Evolutionary conservation across 176 grass and related monocot species (phyloP).

Genomic region (Melocanna baccifera): DNA sequence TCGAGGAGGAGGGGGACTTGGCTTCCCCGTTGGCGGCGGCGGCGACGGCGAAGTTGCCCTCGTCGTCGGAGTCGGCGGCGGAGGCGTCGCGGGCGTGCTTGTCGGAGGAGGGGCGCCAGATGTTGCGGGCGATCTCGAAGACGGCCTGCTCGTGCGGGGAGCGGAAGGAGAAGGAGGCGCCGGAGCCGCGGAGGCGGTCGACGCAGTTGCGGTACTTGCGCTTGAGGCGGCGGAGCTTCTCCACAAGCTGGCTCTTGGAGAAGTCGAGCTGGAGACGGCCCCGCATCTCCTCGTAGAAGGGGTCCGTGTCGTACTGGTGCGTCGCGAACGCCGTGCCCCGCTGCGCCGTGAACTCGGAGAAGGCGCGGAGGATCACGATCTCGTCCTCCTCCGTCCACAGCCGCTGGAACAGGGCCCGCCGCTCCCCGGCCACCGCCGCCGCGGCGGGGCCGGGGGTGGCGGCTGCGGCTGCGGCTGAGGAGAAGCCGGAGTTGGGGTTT

Average conservation of each 20-base stretch:
- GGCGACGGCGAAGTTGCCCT: constrained; percentile 9
- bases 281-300: constrained; percentile 99
- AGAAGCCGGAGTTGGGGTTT: constrained; percentile 30
- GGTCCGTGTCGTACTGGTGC: constrained; percentile 92
- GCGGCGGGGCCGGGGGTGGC: not conserved
- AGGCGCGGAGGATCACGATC: constrained; percentile 78
- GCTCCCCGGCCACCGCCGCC: constrained; percentile 25
- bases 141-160: constrained; percentile 79
- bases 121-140: constrained; percentile 81
- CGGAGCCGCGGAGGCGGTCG: constrained; percentile 59
- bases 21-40: constrained; percentile 21
- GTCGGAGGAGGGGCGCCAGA: constrained; percentile 67
- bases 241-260: constrained; percentile 96
- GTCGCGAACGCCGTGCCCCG: constrained; percentile 84
- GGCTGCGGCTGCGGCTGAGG: not conserved
- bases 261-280: constrained; percentile 72
- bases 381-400: constrained; percentile 97
- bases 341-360: constrained; percentile 80
- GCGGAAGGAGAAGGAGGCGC: constrained; percentile 54
- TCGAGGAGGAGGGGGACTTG: constrained; percentile 38
- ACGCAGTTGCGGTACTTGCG: constrained; percentile 95
- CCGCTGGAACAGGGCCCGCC: constrained; percentile 80
- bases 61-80: constrained; percentile 32
- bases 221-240: constrained; percentile 93
- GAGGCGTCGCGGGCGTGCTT: constrained; percentile 43